Evolutionary conservation across 441 rosid species (phyloP).

Genomic region (Corymbia calophylla): DNA sequence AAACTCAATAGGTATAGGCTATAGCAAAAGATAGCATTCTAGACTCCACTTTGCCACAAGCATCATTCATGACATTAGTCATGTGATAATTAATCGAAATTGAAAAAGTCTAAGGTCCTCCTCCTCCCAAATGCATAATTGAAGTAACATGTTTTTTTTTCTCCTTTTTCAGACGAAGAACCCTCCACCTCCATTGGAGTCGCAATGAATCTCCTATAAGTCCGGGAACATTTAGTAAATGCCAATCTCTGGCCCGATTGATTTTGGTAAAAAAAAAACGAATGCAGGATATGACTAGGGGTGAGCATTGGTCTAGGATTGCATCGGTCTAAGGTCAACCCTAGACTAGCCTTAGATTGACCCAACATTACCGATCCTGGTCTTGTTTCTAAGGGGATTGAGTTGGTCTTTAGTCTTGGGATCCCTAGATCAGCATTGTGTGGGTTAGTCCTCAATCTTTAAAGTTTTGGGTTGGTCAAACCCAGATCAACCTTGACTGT

Average conservation of each 20-base stretch:
- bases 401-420: no score
- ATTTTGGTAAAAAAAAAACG: not conserved
- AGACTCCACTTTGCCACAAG: not conserved
- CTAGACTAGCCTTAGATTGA: no score
- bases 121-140: not conserved
- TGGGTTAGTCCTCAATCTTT: no score
- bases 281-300: not conserved
- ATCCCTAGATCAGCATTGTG: no score
- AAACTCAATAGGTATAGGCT: not conserved
- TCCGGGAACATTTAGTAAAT: not conserved
- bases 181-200: not conserved
- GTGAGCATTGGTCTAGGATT: no score
- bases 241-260: not conserved
- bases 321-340: no score
- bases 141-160: not conserved
- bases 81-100: not conserved
- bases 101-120: not conserved
- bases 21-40: not conserved
- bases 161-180: not conserved
- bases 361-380: no score
- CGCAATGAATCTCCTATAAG: not conserved
- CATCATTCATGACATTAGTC: not conserved
- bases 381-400: no score
- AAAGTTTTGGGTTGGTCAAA: no score
- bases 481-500: no score